A percentile compares a stretch with the other conserved stretches of the same genome.
Conservation (phyloP, 176 grass and related monocot species). For the Carex parvula region DNA sequence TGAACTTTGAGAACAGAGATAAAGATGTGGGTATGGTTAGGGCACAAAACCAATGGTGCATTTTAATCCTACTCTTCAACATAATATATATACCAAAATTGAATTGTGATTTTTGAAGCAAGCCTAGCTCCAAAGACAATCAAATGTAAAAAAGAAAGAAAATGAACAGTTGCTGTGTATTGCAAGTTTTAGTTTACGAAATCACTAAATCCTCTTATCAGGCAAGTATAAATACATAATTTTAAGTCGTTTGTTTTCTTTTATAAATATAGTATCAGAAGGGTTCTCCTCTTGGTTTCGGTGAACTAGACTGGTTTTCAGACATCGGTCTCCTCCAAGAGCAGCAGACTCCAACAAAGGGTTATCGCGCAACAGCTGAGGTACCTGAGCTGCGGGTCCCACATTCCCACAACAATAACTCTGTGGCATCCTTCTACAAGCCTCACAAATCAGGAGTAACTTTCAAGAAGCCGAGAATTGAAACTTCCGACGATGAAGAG, state of each 20-base stretch:
- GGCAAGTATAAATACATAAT: background rate
- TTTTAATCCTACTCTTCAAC: background rate
- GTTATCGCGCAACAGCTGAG: slow-evolving; percentile 33
- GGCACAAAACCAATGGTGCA: too few relatives aligned
- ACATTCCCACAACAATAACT: slow-evolving; percentile 27
- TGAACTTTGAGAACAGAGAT: too few relatives aligned
- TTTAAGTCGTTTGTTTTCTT: background rate
- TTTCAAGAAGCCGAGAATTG: slow-evolving; percentile 69
- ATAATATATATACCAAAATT: background rate
- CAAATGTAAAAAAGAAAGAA: background rate
- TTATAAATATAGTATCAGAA: slow-evolving; percentile 41
- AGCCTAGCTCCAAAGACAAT: background rate
- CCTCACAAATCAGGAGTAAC: slow-evolving; percentile 32
- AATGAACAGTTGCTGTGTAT: background rate
- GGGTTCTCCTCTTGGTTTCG: slow-evolving; percentile 57
- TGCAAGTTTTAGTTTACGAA: background rate
- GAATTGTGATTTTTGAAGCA: background rate
- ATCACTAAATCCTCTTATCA: background rate
- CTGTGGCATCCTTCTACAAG: slow-evolving; percentile 14
- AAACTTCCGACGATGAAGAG: slow-evolving; percentile 74
- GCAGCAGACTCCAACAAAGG: slow-evolving; percentile 38
- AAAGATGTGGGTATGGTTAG: too few relatives aligned
- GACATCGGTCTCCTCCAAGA: slow-evolving; percentile 69
- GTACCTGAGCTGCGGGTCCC: slow-evolving; percentile 68
- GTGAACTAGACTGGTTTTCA: slow-evolving; percentile 75